These are phyloP conservation scores for Microascus cirrosus DNA, from an alignment of 2,329 filamentous ascomycete genomes.

Conservation along the genomic window DNA sequence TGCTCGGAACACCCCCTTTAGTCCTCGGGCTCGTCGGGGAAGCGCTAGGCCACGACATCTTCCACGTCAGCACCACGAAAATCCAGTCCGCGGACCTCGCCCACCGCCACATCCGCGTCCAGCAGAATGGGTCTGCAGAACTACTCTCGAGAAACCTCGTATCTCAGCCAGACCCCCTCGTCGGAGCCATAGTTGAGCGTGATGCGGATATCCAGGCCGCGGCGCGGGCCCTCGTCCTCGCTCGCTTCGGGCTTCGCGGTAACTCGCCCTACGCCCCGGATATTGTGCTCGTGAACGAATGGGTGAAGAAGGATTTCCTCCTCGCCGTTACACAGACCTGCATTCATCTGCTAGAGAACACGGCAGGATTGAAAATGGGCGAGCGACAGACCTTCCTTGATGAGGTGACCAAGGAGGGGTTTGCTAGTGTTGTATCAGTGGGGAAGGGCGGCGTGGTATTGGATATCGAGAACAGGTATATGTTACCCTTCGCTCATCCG, in stretches of 20 bases:
- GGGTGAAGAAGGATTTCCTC: slow-evolving; percentile 41
- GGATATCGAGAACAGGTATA: slow-evolving; percentile 7
- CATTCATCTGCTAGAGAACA: slow-evolving; percentile 8
- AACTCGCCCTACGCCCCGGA: slow-evolving; percentile 51
- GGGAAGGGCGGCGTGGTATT: slow-evolving; percentile 13
- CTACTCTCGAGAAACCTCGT: slow-evolving; percentile 7
- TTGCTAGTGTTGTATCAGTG: slow-evolving; percentile 10
- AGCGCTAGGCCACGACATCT: slow-evolving; percentile 35
- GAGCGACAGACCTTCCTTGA: not conserved
- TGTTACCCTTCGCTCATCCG: too few relatives aligned
- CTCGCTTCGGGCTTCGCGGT: slow-evolving; percentile 43
- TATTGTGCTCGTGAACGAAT: slow-evolving; percentile 54
- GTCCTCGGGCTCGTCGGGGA: slow-evolving; percentile 23
- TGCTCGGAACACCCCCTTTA: slow-evolving; percentile 20
- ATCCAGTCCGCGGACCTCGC: slow-evolving; percentile 14
- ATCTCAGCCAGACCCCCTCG: slow-evolving; percentile 12
- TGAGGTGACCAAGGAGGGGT: slow-evolving; percentile 2
- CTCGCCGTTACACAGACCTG: slow-evolving; percentile 25
- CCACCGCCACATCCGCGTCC: slow-evolving; percentile 3
- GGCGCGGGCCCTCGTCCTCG: slow-evolving; percentile 38
- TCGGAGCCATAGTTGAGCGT: slow-evolving; percentile 49
- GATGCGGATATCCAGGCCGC: slow-evolving; percentile 42
- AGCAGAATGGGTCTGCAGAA: not conserved
- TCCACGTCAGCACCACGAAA: slow-evolving; percentile 25
- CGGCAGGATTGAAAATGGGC: not conserved